Evolutionary conservation across 768 basidiomycete genomes (phyloP).

Genomic region (Scleroderma citrinum): DNA sequence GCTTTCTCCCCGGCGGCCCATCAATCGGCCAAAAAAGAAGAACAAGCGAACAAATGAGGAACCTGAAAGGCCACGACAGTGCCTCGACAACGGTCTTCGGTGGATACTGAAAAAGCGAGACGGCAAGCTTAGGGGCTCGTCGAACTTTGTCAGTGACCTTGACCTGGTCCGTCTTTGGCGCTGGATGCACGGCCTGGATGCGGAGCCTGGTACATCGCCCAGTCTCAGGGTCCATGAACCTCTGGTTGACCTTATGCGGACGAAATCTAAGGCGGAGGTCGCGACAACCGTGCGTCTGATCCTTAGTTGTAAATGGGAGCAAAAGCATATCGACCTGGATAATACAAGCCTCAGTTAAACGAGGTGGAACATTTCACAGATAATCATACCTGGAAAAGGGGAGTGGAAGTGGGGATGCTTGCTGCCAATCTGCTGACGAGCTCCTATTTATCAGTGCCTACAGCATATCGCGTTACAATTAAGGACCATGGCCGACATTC

Average conservation of each 20-base stretch:
- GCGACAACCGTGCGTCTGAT: neutral
- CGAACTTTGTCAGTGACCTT: conserved; percentile 1
- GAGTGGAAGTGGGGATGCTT: too few relatives aligned
- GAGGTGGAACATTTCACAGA: too few relatives aligned
- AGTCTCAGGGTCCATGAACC: conserved; percentile 13
- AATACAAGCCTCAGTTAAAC: neutral
- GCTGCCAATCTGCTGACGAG: too few relatives aligned
- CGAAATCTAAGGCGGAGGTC: neutral
- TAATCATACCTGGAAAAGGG: too few relatives aligned
- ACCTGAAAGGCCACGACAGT: conserved; percentile 8
- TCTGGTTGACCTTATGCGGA: conserved; percentile 8
- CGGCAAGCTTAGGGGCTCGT: conserved; percentile 5
- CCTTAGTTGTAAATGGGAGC: neutral
- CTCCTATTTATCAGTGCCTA: too few relatives aligned
- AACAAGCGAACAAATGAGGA: conserved; percentile 2
- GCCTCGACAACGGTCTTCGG: neutral
- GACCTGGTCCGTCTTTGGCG: neutral
- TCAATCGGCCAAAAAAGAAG: conserved; percentile 8
- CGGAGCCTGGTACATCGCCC: conserved; percentile 9
- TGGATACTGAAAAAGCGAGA: conserved; percentile 9
- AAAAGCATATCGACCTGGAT: neutral
- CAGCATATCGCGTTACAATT: too few relatives aligned
- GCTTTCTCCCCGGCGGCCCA: neutral
- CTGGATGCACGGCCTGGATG: conserved; percentile 9
- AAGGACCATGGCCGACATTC: too few relatives aligned